Conservation (phyloP, 2,329 filamentous ascomycete genomes). For the Ophiobolus disseminans region DNA sequence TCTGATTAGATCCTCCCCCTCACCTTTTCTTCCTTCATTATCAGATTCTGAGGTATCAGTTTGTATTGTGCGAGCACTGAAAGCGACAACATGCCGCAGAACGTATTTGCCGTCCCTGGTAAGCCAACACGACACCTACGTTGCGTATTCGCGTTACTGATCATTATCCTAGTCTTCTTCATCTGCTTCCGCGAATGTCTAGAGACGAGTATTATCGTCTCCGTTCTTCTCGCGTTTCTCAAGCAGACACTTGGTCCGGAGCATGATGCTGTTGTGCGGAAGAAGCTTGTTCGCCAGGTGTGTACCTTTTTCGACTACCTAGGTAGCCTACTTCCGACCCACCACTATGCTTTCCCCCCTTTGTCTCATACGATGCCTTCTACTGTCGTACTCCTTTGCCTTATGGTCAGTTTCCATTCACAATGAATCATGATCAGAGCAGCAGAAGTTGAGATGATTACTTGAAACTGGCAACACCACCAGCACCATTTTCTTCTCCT, state of each 20-base stretch:
- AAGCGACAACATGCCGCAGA: constrained; percentile 58
- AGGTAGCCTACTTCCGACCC: neutral
- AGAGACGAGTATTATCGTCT: constrained; percentile 84
- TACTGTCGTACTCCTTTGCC: no score
- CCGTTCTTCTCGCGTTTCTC: constrained; percentile 83
- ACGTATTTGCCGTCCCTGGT: constrained; percentile 76
- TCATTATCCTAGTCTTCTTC: constrained; percentile 74
- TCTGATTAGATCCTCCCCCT: constrained; percentile 33
- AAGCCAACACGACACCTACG: constrained; percentile 9
- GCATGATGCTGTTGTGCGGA: constrained; percentile 68
- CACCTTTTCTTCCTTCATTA: constrained; percentile 4
- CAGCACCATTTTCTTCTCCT: neutral
- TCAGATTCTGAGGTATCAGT: constrained; percentile 11
- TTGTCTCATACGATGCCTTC: no score
- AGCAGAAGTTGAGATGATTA: no score
- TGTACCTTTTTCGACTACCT: constrained; percentile 4
- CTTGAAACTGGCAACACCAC: no score
- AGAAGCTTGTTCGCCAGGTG: constrained; percentile 67
- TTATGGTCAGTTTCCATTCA: no score
- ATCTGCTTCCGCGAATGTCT: constrained; percentile 87
- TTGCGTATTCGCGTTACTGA: constrained; percentile 3
- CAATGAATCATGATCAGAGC: no score
- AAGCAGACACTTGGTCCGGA: constrained; percentile 78
- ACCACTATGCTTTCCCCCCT: no score
- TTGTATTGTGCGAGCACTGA: constrained; percentile 1